Base-by-base conservation (phyloP, 441 rosid species). In the Arabidopsis lyrata region DNA sequence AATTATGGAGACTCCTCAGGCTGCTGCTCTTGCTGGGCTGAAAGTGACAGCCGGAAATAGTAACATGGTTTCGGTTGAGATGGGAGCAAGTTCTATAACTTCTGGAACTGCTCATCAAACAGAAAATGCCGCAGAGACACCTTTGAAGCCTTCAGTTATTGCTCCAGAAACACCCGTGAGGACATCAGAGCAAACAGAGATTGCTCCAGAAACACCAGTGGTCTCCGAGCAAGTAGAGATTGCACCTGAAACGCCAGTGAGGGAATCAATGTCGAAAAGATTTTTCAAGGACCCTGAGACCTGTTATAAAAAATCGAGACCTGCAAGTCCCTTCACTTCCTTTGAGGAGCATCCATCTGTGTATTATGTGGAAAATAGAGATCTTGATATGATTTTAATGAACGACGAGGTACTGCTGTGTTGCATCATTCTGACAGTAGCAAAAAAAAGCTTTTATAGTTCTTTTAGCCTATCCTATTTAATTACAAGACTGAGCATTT, bases 211-310 rank as follows among this genome's bases (percentile, higher is more conserved):
- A 65, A 90, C 95, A 41, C 96, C 96, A 12, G 74, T 77, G 50
- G 62, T 49, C 72, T 68, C 59, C 9, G 86, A 84, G 55, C 83
- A 70, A 80, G 72, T 63, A 35, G 79, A 78, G 73, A 83, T 90
- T 58, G 96, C 97, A 66, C 95, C 95, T 15, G 88, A 83, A 53
- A 91, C 96, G 11, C 98, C 97, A 0, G 77, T 80, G 72, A 83
- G 41, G 69, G 73, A 45, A 22, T 77, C 84, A 55, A 74, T 75
- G 57, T 73, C 81, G 13, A 42, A 49, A 74, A 86, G 91, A 60
- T 74, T 79, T 49, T 85, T 75, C 56, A 77, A 79, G 66, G 89
- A 86, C 74, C 86, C 81, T 27, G 87, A 69, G 76, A 77, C 61
- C 15, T 64, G 31, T 63, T 72, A 76, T 47, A 58, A 60, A 57